Conservation (phyloP, 192 early-diverging fungal species). For the Backusella tuberculispora region DNA sequence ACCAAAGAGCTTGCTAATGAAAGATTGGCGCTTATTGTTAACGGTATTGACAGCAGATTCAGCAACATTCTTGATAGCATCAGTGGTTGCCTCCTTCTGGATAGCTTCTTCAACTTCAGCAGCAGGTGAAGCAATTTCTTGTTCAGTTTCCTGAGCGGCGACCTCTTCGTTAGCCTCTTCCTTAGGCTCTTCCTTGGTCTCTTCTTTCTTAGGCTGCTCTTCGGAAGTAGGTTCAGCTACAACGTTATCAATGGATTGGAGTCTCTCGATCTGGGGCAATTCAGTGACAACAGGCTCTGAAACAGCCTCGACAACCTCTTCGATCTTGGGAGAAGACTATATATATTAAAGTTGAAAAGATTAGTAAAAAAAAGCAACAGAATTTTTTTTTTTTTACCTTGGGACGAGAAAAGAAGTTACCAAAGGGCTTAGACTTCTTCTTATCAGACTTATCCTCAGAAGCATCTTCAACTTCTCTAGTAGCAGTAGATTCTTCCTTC, state of each 20-base stretch:
- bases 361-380: not conserved
- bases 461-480: not conserved
- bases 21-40: constrained; percentile 24
- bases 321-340: constrained; percentile 18
- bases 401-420: constrained; percentile 12
- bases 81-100: not conserved
- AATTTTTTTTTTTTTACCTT: constrained; percentile 13
- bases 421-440: not conserved
- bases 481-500: constrained; percentile 8
- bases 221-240: constrained; percentile 2
- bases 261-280: constrained; percentile 18
- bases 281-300: not conserved
- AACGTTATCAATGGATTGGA: constrained; percentile 10
- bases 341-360: not conserved
- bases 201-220: not conserved
- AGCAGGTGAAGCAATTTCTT: not conserved
- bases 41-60: constrained; percentile 25
- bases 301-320: not conserved
- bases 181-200: not conserved
- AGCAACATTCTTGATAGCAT: constrained; percentile 25
- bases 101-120: constrained; percentile 6
- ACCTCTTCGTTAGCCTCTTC: not conserved
- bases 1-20: constrained; percentile 23
- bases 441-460: constrained; percentile 6
- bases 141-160: not conserved